Percentiles rank a stretch among this genome's conserved stretches.
Evolutionary conservation across 257 asterid species (phyloP).

Genomic region (Solanum neorickii): DNA sequence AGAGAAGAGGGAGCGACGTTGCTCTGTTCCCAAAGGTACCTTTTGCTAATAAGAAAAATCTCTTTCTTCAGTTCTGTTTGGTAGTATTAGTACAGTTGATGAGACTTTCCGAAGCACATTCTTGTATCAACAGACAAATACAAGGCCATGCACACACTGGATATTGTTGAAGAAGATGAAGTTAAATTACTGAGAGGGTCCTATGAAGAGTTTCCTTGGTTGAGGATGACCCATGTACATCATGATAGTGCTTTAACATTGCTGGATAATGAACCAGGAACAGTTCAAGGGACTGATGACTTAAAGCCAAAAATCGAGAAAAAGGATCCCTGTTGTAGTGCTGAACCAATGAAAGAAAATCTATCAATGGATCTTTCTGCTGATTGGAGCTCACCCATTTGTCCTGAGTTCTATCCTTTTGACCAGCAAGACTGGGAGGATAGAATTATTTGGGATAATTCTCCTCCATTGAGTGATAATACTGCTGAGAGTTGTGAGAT

Average conservation of each 20-base stretch:
- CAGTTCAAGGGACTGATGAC: slow-evolving; percentile 27
- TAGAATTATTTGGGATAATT: slow-evolving; percentile 72
- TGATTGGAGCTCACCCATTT: slow-evolving; percentile 29
- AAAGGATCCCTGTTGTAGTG: slow-evolving; percentile 47
- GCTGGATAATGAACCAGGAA: slow-evolving; percentile 31
- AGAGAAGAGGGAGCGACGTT: slow-evolving; percentile 54
- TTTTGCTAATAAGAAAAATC: background rate
- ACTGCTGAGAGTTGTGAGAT: slow-evolving; percentile 69
- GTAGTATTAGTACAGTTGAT: background rate
- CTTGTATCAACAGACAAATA: slow-evolving; percentile 44
- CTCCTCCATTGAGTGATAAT: slow-evolving; percentile 44
- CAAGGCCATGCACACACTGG: slow-evolving; percentile 47
- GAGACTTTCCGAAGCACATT: background rate
- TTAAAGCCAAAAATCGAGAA: slow-evolving; percentile 19
- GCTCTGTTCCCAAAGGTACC: slow-evolving; percentile 59
- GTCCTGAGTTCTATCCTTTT: slow-evolving; percentile 56
- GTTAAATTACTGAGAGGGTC: slow-evolving; percentile 60
- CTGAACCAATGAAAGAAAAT: slow-evolving; percentile 62
- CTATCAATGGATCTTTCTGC: slow-evolving; percentile 16
- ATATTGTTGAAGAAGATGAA: slow-evolving; percentile 85
- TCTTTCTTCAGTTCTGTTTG: background rate
- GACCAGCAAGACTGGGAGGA: slow-evolving; percentile 99
- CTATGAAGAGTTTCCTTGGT: slow-evolving; percentile 48
- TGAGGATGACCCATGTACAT: slow-evolving; percentile 22
- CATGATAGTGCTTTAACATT: slow-evolving; percentile 21